Evolutionary conservation across 441 rosid genomes (phyloP).

Genomic region (Biscutella laevigata): DNA sequence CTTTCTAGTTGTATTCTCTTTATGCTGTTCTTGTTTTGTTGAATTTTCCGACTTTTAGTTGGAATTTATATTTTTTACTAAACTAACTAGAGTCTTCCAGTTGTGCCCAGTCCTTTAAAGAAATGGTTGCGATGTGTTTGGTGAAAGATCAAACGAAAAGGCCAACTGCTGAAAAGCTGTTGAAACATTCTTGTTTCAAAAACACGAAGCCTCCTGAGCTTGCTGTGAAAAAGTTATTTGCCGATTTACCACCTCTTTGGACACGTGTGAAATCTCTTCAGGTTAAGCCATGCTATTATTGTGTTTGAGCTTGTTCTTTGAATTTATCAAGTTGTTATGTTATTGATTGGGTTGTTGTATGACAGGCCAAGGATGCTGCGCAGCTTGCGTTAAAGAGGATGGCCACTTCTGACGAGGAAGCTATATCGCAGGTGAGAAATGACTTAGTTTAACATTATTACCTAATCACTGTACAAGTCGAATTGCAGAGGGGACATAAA

Average conservation of each 20-base stretch:
- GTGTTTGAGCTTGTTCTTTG: conserved; percentile 16
- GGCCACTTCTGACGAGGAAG: conserved; percentile 93
- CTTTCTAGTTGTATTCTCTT: conserved; percentile 47
- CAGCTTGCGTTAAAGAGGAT: conserved; percentile 81
- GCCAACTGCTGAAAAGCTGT: conserved; percentile 91
- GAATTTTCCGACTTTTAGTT: conserved; percentile 1
- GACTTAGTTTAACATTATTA: conserved; percentile 12
- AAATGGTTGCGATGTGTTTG: conserved; percentile 99
- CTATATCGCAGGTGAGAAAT: conserved; percentile 68
- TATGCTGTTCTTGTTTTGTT: neutral
- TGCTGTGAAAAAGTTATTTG: conserved; percentile 64
- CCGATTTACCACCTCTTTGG: conserved; percentile 85
- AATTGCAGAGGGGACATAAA: conserved; percentile 1
- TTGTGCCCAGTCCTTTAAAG: conserved; percentile 98
- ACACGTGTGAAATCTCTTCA: conserved; percentile 88
- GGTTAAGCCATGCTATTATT: conserved; percentile 36
- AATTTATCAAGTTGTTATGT: neutral
- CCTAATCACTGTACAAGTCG: neutral
- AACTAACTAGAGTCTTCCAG: conserved; percentile 88
- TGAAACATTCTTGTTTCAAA: conserved; percentile 89
- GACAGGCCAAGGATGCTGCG: conserved; percentile 91
- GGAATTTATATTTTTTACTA: conserved; percentile 23
- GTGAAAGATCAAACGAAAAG: conserved; percentile 98
- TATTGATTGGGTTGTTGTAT: conserved; percentile 24
- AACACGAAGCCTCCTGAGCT: conserved; percentile 82